These are phyloP conservation scores for Boletus reticulatus DNA, from an alignment of 768 basidiomycete species.

Conservation along the genomic window DNA sequence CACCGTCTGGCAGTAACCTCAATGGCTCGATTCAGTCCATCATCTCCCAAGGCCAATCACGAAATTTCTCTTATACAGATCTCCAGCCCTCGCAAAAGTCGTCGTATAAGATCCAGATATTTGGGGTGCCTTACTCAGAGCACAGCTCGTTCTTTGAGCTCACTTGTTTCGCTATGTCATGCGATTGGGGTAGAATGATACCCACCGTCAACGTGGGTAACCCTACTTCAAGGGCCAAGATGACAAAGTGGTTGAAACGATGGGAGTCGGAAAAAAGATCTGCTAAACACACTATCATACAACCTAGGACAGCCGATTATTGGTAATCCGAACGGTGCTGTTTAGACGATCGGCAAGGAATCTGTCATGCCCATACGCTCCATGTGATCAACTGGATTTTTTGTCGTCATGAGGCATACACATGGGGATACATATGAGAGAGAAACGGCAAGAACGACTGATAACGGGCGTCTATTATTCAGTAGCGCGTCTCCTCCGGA, in stretches of 20 bases:
- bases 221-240: conserved; percentile 72
- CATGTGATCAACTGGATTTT: conserved; percentile 21
- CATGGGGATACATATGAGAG: conserved; percentile 16
- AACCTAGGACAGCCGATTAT: conserved; percentile 43
- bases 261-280: conserved; percentile 84
- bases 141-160: conserved; percentile 95
- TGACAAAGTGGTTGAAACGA: conserved; percentile 83
- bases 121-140: conserved; percentile 90
- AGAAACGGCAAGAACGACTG: conserved; percentile 4
- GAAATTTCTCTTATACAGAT: conserved; percentile 66
- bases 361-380: conserved; percentile 8
- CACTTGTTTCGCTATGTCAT: conserved; percentile 90
- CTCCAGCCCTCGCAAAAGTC: conserved; percentile 72
- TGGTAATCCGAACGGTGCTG: conserved; percentile 33
- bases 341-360: background rate
- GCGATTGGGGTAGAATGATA: conserved; percentile 86
- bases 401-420: conserved; percentile 19
- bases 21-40: conserved; percentile 65
- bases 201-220: conserved; percentile 91
- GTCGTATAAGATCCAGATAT: conserved; percentile 65
- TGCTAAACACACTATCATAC: conserved; percentile 37
- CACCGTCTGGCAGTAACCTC: conserved; percentile 60
- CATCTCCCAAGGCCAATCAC: conserved; percentile 62
- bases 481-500: conserved; percentile 78
- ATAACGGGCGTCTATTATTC: conserved; percentile 50